Evolutionary conservation across 345 rosid species (phyloP).

Genomic region (Ailanthus altissimus): DNA sequence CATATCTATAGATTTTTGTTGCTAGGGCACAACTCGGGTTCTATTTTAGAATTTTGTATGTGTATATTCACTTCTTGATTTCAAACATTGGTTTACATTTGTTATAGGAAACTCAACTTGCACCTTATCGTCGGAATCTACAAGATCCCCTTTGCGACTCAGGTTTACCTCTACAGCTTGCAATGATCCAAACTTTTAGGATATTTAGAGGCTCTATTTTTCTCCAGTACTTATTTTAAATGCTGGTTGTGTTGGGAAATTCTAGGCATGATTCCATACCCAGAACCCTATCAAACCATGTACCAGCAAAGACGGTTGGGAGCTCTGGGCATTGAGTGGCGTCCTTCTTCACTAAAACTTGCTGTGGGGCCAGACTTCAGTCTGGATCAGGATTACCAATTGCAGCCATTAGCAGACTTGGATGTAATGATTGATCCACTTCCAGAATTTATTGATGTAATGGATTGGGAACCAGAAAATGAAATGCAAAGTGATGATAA

Average conservation of each 20-base stretch:
- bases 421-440: conserved; percentile 70
- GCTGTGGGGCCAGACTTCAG: conserved; percentile 88
- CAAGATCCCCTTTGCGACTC: conserved; percentile 99
- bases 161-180: conserved; percentile 47
- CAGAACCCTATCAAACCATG: conserved; percentile 95
- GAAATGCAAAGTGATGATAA: conserved; percentile 75
- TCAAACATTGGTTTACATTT: conserved; percentile 21
- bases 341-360: conserved; percentile 70
- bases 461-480: conserved; percentile 96
- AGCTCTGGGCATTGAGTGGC: conserved; percentile 91
- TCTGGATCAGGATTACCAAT: conserved; percentile 76
- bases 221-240: conserved; percentile 22
- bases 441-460: conserved; percentile 77
- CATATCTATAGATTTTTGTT: not conserved
- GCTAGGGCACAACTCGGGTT: not conserved
- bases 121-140: conserved; percentile 85
- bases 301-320: conserved; percentile 93
- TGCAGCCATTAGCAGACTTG: conserved; percentile 87
- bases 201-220: conserved; percentile 16
- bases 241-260: conserved; percentile 31
- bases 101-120: conserved; percentile 92
- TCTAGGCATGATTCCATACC: conserved; percentile 87
- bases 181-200: conserved; percentile 12
- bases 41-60: not conserved
- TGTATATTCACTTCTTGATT: not conserved